Evolutionary conservation across 495 filamentous ascomycete species (phyloP).

Genomic region (Neurospora intermedia): DNA sequence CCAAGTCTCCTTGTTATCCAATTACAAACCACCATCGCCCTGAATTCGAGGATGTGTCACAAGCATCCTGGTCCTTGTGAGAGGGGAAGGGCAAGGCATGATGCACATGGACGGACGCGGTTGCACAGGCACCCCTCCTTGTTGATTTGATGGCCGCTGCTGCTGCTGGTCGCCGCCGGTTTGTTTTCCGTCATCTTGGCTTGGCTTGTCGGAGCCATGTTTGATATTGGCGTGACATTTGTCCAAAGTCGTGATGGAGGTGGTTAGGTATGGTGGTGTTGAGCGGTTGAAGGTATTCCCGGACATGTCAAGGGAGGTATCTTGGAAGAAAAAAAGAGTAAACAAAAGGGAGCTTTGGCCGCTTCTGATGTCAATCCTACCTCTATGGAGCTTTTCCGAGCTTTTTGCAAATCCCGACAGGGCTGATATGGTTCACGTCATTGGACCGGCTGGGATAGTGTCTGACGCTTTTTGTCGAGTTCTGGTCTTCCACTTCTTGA

Average conservation of each 20-base stretch:
- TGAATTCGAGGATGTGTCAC: neutral
- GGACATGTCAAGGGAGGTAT: neutral
- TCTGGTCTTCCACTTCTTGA: neutral
- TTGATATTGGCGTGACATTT: neutral
- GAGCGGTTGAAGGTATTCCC: neutral
- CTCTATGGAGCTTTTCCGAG: neutral
- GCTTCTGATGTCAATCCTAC: neutral
- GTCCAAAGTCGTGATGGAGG: neutral
- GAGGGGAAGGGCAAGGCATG: neutral
- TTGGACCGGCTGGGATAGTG: neutral
- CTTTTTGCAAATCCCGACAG: neutral
- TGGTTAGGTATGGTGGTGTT: neutral
- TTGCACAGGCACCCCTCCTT: neutral
- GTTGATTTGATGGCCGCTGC: neutral
- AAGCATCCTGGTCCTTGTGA: neutral
- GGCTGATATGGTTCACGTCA: neutral
- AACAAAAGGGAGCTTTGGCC: neutral
- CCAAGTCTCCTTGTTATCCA: neutral
- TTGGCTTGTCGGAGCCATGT: neutral
- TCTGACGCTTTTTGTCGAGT: neutral
- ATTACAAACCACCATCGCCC: neutral
- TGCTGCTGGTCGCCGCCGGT: neutral
- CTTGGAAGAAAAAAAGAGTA: too few relatives aligned
- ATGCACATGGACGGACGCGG: neutral
- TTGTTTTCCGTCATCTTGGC: neutral